phyloP scores from a whole-genome alignment of 2,329 filamentous ascomycete genomes.

The Endocalyx cinctus region DNA sequence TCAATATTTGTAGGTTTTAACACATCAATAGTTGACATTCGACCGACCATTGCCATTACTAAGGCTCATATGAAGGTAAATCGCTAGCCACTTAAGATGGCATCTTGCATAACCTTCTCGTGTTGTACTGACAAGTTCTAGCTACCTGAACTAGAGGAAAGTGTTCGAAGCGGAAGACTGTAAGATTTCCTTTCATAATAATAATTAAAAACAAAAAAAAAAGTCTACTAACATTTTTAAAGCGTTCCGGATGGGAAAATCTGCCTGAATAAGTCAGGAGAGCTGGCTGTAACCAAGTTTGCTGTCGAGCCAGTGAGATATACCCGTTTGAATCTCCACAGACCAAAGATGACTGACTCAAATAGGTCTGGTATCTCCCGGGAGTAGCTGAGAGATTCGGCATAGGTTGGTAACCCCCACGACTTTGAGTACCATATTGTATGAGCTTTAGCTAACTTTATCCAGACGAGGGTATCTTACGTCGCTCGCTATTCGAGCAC shows the following conservation, averaged over 20 bases:
- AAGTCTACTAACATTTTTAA: not conserved
- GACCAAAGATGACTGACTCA: conserved; percentile 1
- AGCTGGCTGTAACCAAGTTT: conserved; percentile 91
- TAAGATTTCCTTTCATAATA: conserved; percentile 28
- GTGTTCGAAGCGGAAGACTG: conserved; percentile 74
- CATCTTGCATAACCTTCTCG: too few relatives aligned
- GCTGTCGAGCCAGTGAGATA: conserved; percentile 83
- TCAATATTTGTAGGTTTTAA: too few relatives aligned
- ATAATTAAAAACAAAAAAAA: too few relatives aligned
- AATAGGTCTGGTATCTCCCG: conserved; percentile 71
- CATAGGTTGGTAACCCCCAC: conserved; percentile 56
- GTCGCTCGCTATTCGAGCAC: conserved; percentile 86
- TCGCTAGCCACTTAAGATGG: too few relatives aligned
- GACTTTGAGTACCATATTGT: too few relatives aligned
- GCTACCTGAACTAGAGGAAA: conserved; percentile 89
- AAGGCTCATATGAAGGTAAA: conserved; percentile 84
- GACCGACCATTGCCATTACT: conserved; percentile 87
- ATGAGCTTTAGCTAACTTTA: not conserved
- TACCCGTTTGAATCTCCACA: conserved; percentile 2
- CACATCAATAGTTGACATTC: conserved; percentile 71
- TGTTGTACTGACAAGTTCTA: conserved; percentile 24
- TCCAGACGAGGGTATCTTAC: conserved; percentile 75
- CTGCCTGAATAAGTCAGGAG: conserved; percentile 78
- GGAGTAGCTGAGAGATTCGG: conserved; percentile 90
- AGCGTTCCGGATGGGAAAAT: conserved; percentile 78